Percentiles rank a stretch among this genome's conserved stretches.
Evolutionary conservation across 2,329 filamentous ascomycete species (phyloP).

Genomic region (Gaeumannomyces sp.): DNA sequence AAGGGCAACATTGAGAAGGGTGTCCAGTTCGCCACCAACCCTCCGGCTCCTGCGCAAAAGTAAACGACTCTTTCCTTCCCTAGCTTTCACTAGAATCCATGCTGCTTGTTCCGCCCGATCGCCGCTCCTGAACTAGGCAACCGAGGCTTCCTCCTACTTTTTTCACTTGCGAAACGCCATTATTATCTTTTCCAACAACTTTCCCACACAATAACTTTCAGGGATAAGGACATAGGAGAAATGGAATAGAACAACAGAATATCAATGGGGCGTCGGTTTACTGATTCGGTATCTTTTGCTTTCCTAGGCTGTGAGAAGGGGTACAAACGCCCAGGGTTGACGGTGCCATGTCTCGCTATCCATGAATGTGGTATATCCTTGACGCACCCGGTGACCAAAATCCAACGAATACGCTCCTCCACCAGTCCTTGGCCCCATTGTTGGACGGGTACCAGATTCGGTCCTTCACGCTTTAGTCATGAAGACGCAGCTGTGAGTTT

Average conservation of each 20-base stretch:
- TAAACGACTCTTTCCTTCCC: slow-evolving; percentile 40
- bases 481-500: background rate
- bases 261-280: background rate
- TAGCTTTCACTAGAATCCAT: slow-evolving; percentile 1
- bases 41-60: slow-evolving; percentile 62
- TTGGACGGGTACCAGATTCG: too few relatives aligned
- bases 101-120: background rate
- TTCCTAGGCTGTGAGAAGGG: slow-evolving; percentile 3
- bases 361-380: background rate
- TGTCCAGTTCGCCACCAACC: slow-evolving; percentile 79
- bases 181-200: background rate
- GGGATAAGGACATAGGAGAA: background rate
- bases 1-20: slow-evolving; percentile 95
- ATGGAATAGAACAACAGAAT: background rate
- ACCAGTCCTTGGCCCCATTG: too few relatives aligned
- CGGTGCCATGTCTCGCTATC: background rate
- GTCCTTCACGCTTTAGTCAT: too few relatives aligned
- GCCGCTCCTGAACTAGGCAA: background rate
- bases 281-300: slow-evolving; percentile 2
- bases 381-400: too few relatives aligned
- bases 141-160: background rate
- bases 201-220: background rate
- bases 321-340: background rate
- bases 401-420: too few relatives aligned
- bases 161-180: background rate